Percentiles rank a stretch among this genome's conserved stretches.
These are phyloP conservation scores for Warburgia ugandensis DNA, from an alignment of 164 flowering plant species.

Conservation along the genomic window DNA sequence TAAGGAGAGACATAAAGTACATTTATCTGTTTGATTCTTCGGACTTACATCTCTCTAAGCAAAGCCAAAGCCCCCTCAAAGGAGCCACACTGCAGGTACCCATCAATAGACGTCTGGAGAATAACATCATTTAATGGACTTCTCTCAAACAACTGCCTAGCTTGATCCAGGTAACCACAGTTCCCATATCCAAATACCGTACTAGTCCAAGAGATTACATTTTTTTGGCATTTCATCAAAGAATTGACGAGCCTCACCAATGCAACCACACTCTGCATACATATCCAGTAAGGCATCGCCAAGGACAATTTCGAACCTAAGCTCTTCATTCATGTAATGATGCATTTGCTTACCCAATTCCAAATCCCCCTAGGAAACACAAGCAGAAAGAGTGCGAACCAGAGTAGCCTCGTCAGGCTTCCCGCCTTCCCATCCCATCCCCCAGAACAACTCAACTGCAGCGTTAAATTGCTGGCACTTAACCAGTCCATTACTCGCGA, in stretches of 20 bases:
- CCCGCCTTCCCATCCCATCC: slow-evolving; percentile 31
- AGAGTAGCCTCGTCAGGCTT: slow-evolving; percentile 61
- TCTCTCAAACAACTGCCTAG: slow-evolving; percentile 57
- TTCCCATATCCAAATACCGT: slow-evolving; percentile 67
- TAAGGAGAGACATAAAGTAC: slow-evolving; percentile 57
- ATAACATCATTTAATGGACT: slow-evolving; percentile 54
- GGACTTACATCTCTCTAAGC: slow-evolving; percentile 58
- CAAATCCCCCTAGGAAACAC: slow-evolving; percentile 43
- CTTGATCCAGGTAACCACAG: slow-evolving; percentile 51
- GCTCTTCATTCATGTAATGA: slow-evolving; percentile 25
- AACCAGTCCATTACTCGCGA: slow-evolving; percentile 50
- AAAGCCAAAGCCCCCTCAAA: slow-evolving; percentile 61
- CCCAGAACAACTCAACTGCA: slow-evolving; percentile 36
- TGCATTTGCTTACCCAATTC: slow-evolving; percentile 66
- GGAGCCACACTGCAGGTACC: slow-evolving; percentile 60
- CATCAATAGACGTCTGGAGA: slow-evolving; percentile 82
- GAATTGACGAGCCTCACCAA: slow-evolving; percentile 33
- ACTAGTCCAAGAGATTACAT: slow-evolving; percentile 69
- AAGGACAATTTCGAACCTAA: slow-evolving; percentile 36
- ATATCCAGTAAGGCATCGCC: slow-evolving; percentile 63
- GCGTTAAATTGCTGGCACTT: slow-evolving; percentile 37
- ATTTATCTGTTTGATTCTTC: slow-evolving; percentile 48
- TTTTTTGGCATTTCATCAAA: slow-evolving; percentile 51
- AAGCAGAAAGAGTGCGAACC: slow-evolving; percentile 68
- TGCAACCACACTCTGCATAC: slow-evolving; percentile 64